Percentiles rank a stretch among this genome's conserved stretches.
Conservation (phyloP, 2,329 filamentous ascomycete genomes). For the Zasmidium citrigriseum region DNA sequence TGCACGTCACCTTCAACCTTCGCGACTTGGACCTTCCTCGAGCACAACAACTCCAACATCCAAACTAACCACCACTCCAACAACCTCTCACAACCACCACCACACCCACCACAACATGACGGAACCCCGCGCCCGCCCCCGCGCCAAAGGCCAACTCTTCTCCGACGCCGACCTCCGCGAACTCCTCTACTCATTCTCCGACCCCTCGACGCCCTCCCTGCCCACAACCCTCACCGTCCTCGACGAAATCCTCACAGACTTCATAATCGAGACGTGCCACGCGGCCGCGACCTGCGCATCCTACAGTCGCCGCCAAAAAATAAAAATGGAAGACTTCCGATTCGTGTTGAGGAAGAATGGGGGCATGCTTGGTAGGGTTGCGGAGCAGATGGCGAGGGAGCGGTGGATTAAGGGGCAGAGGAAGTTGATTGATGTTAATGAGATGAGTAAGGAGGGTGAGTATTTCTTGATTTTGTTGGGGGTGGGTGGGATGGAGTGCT, state of each 20-base stretch:
- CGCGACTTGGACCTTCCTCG: background rate
- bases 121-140: slow-evolving; percentile 50
- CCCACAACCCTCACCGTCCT: slow-evolving; percentile 82
- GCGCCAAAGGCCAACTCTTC: slow-evolving; percentile 51
- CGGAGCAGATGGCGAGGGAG: slow-evolving; percentile 86
- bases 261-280: slow-evolving; percentile 91
- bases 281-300: slow-evolving; percentile 82
- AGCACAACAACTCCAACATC: background rate
- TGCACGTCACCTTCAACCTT: background rate
- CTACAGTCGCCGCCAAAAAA: slow-evolving; percentile 87
- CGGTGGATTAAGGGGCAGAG: slow-evolving; percentile 80
- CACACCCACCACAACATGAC: slow-evolving; percentile 38
- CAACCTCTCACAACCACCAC: slow-evolving; percentile 1
- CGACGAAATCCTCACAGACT: slow-evolving; percentile 95
- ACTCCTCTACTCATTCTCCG: slow-evolving; percentile 82
- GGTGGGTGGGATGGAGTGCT: background rate
- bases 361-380: slow-evolving; percentile 81
- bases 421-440: slow-evolving; percentile 70
- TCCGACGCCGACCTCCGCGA: slow-evolving; percentile 25
- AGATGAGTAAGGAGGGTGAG: slow-evolving; percentile 55
- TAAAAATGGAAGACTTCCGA: slow-evolving; percentile 97
- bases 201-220: slow-evolving; percentile 70
- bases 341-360: slow-evolving; percentile 88
- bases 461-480: background rate
- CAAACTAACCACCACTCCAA: background rate